Evolutionary conservation across 805 yeast species (phyloP).

Genomic region (Candida odintsovae): DNA sequence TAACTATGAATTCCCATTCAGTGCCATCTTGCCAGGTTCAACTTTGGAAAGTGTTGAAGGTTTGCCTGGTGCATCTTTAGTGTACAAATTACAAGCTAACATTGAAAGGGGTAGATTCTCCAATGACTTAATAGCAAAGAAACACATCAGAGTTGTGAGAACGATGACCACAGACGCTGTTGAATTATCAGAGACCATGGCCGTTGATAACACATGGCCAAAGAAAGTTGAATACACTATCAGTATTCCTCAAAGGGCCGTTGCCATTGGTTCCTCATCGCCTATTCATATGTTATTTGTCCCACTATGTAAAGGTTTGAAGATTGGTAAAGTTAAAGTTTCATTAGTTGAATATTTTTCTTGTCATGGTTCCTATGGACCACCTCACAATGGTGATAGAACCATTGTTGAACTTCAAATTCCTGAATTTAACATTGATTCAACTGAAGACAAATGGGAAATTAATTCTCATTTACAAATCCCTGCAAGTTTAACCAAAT

Average conservation of each 20-base stretch:
- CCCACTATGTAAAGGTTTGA: slow-evolving; percentile 78
- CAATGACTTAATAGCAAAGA: slow-evolving; percentile 56
- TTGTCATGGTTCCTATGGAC: slow-evolving; percentile 53
- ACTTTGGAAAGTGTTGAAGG: slow-evolving; percentile 89
- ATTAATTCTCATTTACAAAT: slow-evolving; percentile 51
- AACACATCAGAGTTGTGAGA: slow-evolving; percentile 74
- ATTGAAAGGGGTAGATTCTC: slow-evolving; percentile 81
- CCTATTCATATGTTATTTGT: slow-evolving; percentile 66
- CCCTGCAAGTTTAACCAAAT: slow-evolving; percentile 67
- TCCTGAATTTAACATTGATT: slow-evolving; percentile 23
- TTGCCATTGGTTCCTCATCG: slow-evolving; percentile 79
- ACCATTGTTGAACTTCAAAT: slow-evolving; percentile 47
- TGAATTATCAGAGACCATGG: slow-evolving; percentile 85
- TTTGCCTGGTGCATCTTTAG: slow-evolving; percentile 67
- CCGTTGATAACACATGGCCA: slow-evolving; percentile 96
- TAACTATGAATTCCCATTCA: slow-evolving; percentile 87
- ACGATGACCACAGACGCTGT: slow-evolving; percentile 84
- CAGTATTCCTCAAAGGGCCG: slow-evolving; percentile 80
- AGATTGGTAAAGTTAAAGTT: slow-evolving; percentile 67
- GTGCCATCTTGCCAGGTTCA: slow-evolving; percentile 76
- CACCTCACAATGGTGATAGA: slow-evolving; percentile 58
- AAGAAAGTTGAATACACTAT: slow-evolving; percentile 84
- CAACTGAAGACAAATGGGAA: slow-evolving; percentile 65
- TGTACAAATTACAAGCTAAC: slow-evolving; percentile 69
- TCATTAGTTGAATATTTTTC: slow-evolving; percentile 63